Percentiles rank a stretch among this genome's conserved stretches.
Evolutionary conservation across 2,329 filamentous ascomycete species (phyloP).

Genomic region (Phoma sp.): DNA sequence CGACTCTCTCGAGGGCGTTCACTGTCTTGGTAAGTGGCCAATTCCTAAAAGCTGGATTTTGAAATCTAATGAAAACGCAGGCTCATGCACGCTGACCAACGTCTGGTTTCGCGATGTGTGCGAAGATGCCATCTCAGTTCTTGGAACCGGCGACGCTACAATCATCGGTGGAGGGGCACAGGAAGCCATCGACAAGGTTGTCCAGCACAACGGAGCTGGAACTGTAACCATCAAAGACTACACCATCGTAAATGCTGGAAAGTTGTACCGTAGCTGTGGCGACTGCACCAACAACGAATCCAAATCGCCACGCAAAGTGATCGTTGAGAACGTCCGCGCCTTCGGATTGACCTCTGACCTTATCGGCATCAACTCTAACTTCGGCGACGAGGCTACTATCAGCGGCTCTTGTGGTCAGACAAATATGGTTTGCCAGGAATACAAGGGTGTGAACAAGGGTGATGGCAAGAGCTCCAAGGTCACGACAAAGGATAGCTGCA

Average conservation of each 20-base stretch:
- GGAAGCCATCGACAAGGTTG: slow-evolving; percentile 43
- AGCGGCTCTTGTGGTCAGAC: slow-evolving; percentile 43
- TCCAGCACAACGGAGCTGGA: slow-evolving; percentile 46
- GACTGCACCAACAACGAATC: slow-evolving; percentile 51
- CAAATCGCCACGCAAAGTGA: slow-evolving; percentile 50
- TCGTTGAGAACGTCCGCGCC: slow-evolving; percentile 51
- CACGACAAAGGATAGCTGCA: slow-evolving; percentile 24
- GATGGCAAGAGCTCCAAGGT: slow-evolving; percentile 17
- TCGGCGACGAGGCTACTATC: slow-evolving; percentile 54
- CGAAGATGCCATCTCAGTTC: slow-evolving; percentile 39
- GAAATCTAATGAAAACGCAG: slow-evolving; percentile 25
- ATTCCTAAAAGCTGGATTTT: neutral
- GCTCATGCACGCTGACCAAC: slow-evolving; percentile 52
- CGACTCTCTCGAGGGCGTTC: slow-evolving; percentile 58
- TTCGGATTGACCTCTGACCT: slow-evolving; percentile 47
- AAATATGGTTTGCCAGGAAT: slow-evolving; percentile 19
- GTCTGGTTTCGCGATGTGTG: slow-evolving; percentile 42
- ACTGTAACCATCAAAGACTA: slow-evolving; percentile 46
- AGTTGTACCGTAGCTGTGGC: slow-evolving; percentile 59
- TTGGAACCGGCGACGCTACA: slow-evolving; percentile 35
- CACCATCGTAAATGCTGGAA: slow-evolving; percentile 54
- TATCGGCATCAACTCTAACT: slow-evolving; percentile 57
- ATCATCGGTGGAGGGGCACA: slow-evolving; percentile 47
- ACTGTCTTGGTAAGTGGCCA: slow-evolving; percentile 53
- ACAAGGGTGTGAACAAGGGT: slow-evolving; percentile 22